Evolutionary conservation across 352 stramenopile species (phyloP), one percentile per base, ranked within the genome.

Genomic region (Globisporangium viniferum): DNA sequence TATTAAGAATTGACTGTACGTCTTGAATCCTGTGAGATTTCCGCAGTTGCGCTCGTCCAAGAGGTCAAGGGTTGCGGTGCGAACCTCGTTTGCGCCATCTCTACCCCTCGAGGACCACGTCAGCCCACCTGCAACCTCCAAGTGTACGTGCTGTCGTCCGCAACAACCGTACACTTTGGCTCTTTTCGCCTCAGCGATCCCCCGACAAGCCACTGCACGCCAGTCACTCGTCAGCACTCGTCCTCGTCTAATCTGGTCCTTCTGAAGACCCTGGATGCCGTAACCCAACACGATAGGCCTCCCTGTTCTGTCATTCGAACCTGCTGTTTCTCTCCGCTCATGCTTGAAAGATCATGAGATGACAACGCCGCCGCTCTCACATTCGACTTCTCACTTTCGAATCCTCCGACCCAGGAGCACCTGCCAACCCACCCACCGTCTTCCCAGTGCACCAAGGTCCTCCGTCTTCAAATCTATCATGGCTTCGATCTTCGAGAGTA

Each of bases 401-500:
- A 60, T 44, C 9, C 55, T 6, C 31, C 55, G 36, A 46, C 55
- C 22, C 15, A 44, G 33, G 27, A 35, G 18, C 55, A 60, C 18
- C n/a, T 31, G 49, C 36, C 36, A 18, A 14, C 12, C 36, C 10
- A 39, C 49, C 36, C 20, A 60, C 29, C 36, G 12, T 36, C 24
- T 41, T n/a, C 27, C 15, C 15, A 41, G 15, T 24, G 10, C 54
- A 33, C 12, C 9, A 15, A 44, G 54, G 35, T 24, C 36, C 44
- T 36, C 18, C 24, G 33, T 44, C 14, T 31, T 14, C 55, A 33
- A 60, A 36, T 3, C 29, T 39, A 44, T 10, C 55, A 60, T 60
- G 55, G 55, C 29, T 20, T 53, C 56, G 31, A 59, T 72, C 7
- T n/a, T 72, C 7, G 53, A 53, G 56, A 67, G 54, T n/a, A 67